phyloP scores from a whole-genome alignment of 768 basidiomycete genomes.

The Pholiota molesta region DNA sequence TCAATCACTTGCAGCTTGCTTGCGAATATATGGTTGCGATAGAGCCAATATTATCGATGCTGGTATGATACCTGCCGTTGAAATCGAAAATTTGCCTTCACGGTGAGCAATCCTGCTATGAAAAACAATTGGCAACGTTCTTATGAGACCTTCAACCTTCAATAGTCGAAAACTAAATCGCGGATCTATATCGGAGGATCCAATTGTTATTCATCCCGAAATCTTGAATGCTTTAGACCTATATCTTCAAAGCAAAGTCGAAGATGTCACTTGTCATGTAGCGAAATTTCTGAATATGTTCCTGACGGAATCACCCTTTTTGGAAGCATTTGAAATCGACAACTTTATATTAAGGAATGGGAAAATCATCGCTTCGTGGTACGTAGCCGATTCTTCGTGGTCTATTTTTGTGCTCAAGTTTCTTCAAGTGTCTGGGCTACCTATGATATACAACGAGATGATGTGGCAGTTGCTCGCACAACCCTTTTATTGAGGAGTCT shows the following conservation, averaged over 20 bases:
- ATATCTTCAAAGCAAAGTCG: conserved; percentile 51
- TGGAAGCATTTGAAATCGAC: conserved; percentile 71
- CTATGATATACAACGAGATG: conserved; percentile 61
- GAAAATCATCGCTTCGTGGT: conserved; percentile 62
- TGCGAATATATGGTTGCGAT: conserved; percentile 71
- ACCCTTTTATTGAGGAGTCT: conserved; percentile 60
- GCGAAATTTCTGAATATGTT: conserved; percentile 69
- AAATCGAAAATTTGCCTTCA: conserved; percentile 54
- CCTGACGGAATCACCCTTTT: conserved; percentile 56
- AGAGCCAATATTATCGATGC: conserved; percentile 44
- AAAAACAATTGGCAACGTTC: background rate
- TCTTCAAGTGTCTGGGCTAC: conserved; percentile 63
- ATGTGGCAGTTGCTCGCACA: conserved; percentile 56
- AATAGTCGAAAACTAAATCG: conserved; percentile 53
- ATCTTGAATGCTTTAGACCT: conserved; percentile 56
- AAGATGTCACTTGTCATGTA: conserved; percentile 53
- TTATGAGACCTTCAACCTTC: background rate
- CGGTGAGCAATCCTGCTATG: conserved; percentile 42
- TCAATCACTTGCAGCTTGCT: conserved; percentile 59
- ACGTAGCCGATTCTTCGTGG: conserved; percentile 16
- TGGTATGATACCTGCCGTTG: conserved; percentile 50
- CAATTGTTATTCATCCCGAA: conserved; percentile 60
- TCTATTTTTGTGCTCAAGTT: background rate
- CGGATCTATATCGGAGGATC: conserved; percentile 48
- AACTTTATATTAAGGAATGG: conserved; percentile 74